These are phyloP conservation scores for Gnaphalium uliginosum DNA, from an alignment of 129 eudicot genomes.

Conservation along the genomic window DNA sequence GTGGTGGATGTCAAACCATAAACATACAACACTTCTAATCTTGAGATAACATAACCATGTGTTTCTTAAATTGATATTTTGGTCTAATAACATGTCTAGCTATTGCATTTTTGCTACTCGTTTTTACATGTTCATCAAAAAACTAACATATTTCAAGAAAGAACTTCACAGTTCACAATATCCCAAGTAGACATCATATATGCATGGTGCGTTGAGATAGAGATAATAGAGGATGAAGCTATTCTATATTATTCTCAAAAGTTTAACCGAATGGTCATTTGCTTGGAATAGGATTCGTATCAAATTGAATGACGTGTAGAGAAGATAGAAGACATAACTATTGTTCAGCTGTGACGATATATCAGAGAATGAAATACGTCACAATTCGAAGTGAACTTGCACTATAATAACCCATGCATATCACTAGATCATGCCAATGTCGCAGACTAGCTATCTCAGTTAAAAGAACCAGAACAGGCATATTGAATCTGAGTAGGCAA, in stretches of 20 bases:
- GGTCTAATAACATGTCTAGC: neutral
- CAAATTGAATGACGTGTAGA: neutral
- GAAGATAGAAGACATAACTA: neutral
- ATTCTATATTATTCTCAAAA: neutral
- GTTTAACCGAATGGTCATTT: neutral
- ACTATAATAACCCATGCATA: neutral
- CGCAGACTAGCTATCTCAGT: constrained; percentile 17
- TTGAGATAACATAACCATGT: neutral
- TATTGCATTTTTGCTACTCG: neutral
- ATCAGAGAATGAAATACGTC: neutral
- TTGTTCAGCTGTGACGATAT: neutral
- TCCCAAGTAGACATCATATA: neutral
- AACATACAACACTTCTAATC: neutral
- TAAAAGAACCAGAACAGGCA: neutral
- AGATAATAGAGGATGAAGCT: neutral
- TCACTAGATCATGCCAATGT: constrained; percentile 9
- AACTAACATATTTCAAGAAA: neutral
- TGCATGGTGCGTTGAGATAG: constrained; percentile 5
- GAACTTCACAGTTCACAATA: neutral
- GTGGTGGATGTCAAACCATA: neutral
- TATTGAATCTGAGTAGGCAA: neutral
- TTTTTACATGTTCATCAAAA: neutral
- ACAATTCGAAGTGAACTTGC: neutral
- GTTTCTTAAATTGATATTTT: neutral
- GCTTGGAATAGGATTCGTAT: constrained; percentile 1